Evolutionary conservation across 116 monocot genomes (phyloP).

Genomic region (Iris pallida): DNA sequence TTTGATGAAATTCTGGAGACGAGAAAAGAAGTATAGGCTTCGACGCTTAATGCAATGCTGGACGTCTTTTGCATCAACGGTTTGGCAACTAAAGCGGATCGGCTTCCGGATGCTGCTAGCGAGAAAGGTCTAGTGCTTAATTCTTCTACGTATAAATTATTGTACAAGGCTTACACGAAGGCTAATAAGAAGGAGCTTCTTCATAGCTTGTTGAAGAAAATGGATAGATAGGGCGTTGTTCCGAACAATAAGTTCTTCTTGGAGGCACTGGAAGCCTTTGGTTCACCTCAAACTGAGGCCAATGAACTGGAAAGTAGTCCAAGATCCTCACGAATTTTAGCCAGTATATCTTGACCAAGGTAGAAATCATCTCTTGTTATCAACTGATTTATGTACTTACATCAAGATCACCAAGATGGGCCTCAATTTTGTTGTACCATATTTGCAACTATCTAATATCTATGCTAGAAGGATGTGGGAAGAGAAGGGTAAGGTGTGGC

Average conservation of each 20-base stretch:
- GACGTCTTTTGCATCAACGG: conserved; percentile 80
- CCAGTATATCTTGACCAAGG: conserved; percentile 6
- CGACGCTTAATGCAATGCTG: conserved; percentile 90
- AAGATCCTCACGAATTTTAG: conserved; percentile 13
- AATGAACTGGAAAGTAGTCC: conserved; percentile 5
- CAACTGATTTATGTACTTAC: background rate
- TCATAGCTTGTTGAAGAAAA: conserved; percentile 55
- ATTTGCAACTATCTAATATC: no score
- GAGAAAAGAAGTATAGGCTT: conserved; percentile 43
- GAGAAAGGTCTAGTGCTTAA: conserved; percentile 44
- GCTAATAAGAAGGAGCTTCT: conserved; percentile 68
- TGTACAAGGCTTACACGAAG: conserved; percentile 85
- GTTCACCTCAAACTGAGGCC: conserved; percentile 24
- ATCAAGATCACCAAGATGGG: background rate
- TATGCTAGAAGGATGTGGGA: no score
- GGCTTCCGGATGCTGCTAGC: conserved; percentile 43
- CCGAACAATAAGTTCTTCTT: conserved; percentile 89
- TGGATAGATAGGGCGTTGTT: conserved; percentile 75
- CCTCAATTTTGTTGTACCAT: background rate
- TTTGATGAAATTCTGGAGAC: conserved; percentile 68
- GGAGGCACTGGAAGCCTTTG: conserved; percentile 66
- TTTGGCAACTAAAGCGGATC: conserved; percentile 67
- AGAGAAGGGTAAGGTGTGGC: no score
- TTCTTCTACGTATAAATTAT: conserved; percentile 75
- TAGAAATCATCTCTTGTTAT: background rate